Conservation (phyloP, 208 protist species). For the Herpetomonas tarakana region DNA sequence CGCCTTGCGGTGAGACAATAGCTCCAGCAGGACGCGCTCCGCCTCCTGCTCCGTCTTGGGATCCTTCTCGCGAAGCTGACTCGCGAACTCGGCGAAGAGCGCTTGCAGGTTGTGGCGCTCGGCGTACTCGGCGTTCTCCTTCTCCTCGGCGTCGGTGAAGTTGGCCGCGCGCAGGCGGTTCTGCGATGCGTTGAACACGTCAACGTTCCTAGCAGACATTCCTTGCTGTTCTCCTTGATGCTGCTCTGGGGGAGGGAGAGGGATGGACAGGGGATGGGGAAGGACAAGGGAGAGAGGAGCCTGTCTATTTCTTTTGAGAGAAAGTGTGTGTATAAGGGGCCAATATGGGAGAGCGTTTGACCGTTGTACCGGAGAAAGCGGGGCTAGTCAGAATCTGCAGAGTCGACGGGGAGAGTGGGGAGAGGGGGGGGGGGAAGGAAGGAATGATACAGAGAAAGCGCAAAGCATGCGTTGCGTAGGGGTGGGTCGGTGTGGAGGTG, state of each 20-base stretch:
- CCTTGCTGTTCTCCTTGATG: not conserved
- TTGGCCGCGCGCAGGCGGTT: slow-evolving; percentile 55
- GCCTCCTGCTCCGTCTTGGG: slow-evolving; percentile 73
- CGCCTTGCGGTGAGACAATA: slow-evolving; percentile 75
- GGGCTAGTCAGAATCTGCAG: too few species aligned
- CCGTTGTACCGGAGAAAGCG: too few species aligned
- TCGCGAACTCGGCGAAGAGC: slow-evolving; percentile 72
- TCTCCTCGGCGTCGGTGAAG: slow-evolving; percentile 69
- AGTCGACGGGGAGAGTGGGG: too few species aligned
- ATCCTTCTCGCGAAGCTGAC: slow-evolving; percentile 70
- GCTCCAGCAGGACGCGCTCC: slow-evolving; percentile 65
- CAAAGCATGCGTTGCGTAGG: too few species aligned
- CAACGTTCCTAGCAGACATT: slow-evolving; percentile 46
- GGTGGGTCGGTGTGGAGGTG: too few species aligned
- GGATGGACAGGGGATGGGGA: not conserved
- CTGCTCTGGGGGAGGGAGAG: too few species aligned
- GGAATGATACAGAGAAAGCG: too few species aligned
- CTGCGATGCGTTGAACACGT: slow-evolving; percentile 58
- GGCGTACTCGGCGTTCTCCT: slow-evolving; percentile 69
- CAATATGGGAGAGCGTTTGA: too few species aligned
- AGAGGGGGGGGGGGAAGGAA: too few species aligned
- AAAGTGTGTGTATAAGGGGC: slow-evolving; percentile 4
- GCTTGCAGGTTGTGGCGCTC: slow-evolving; percentile 76
- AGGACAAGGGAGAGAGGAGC: not conserved
- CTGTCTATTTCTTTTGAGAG: slow-evolving; percentile 1